Base-by-base conservation (phyloP, 2,329 filamentous ascomycete genomes). In the Taxawa tesnikishii region DNA sequence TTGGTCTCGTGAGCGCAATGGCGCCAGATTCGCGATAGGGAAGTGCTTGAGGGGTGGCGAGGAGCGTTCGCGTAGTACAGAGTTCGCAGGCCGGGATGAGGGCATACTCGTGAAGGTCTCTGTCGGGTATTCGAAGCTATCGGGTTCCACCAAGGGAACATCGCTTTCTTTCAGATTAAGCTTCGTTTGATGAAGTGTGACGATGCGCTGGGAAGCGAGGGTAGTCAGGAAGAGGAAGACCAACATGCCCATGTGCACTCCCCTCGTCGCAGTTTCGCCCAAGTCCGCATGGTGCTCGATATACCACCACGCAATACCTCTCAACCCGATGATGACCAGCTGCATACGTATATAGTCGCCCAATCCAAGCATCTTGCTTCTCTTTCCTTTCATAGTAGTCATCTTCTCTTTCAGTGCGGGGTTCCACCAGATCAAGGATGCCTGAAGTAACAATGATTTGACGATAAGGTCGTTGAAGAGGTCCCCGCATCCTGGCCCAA, bases 181-280 rank as follows among this genome's bases (percentile, higher is more conserved):
- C 29, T 29, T 38, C 6, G 28, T 33, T 7, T 24, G 21, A 3
- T 28, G 31, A n/a, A 29, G 29, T n/a, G 15, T 14, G 9, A 41
- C 26, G 7, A 31, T 31, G 12, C 36, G 38, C 14, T 38, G 31
- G 11, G 38, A 36, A 15, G 36, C 33, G 17, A 30, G 28, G 24
- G 37, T 26, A 32, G 23, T 33, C 24, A 73, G 53, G 14, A 63
- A 32, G 43, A 70, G 67, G 29, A 76, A 58, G 3, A 60, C 42
- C 1, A 68, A 59, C 43, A 73, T 68, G 28, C 69, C 60, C 5
- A 62, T 41, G 45, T 85, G 79, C 1, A 66, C 66, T 54, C 49
- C 53, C 13, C 49, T 46, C 30, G 46, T 39, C 18, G 47, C 45
- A n/a, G 53, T 36, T 6, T 29, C 28, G 2, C 36, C 36, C 3